Conservation (phyloP, 2,329 filamentous ascomycete species). For the Sclerotiophoma versabilis region DNA sequence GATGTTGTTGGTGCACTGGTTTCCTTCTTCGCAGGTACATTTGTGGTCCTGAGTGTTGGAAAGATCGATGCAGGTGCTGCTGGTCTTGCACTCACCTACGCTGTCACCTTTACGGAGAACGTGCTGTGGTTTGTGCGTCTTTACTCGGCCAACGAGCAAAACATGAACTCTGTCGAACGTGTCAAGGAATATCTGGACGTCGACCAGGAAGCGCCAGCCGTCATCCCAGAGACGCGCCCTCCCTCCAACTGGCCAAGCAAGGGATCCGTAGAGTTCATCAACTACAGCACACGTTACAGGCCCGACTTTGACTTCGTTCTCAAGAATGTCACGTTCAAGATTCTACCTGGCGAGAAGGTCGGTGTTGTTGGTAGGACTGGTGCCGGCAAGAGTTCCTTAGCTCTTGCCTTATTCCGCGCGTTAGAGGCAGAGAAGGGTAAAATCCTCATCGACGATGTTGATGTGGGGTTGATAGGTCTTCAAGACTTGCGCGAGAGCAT, state of each 20-base stretch:
- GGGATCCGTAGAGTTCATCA: constrained; percentile 85
- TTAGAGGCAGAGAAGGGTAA: constrained; percentile 89
- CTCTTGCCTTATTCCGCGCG: constrained; percentile 90
- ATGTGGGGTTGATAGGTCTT: constrained; percentile 89
- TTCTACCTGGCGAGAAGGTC: constrained; percentile 86
- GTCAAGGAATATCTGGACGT: constrained; percentile 97
- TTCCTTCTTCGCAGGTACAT: constrained; percentile 90
- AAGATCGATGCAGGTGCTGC: constrained; percentile 88
- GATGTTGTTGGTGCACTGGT: constrained; percentile 91
- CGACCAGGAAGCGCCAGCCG: constrained; percentile 84
- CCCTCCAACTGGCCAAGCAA: constrained; percentile 82
- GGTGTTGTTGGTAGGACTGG: constrained; percentile 96
- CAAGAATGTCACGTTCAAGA: constrained; percentile 83
- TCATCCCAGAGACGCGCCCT: constrained; percentile 81
- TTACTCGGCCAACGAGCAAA: constrained; percentile 95
- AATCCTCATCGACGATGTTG: constrained; percentile 89
- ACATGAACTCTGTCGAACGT: constrained; percentile 98
- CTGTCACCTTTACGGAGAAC: constrained; percentile 95
- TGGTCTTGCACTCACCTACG: constrained; percentile 92
- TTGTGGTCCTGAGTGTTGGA: constrained; percentile 84
- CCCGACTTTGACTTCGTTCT: constrained; percentile 87
- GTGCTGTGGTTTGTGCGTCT: constrained; percentile 94
- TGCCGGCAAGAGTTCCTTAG: constrained; percentile 94
- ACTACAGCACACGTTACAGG: constrained; percentile 89
- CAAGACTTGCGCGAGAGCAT: constrained; percentile 91